Evolutionary conservation across 2,329 filamentous ascomycete genomes (phyloP).

Genomic region (Penicillium fuscoglaucum): DNA sequence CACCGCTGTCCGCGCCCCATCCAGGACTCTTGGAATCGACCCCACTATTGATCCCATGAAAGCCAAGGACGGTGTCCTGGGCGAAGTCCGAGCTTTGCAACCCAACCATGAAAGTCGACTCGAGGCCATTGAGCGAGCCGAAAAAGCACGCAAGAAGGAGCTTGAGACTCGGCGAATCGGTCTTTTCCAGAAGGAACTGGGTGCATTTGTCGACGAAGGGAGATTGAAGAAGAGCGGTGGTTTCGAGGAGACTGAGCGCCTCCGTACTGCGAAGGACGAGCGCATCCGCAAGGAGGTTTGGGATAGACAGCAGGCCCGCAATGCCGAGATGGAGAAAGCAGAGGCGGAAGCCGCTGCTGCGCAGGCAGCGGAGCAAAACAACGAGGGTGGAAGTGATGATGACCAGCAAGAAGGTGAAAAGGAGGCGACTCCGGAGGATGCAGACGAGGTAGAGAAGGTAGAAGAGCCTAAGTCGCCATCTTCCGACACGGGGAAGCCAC

Average conservation of each 20-base stretch:
- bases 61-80: slow-evolving; percentile 87
- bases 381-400: slow-evolving; percentile 2
- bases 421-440: background rate
- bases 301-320: slow-evolving; percentile 54
- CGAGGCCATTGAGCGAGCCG: slow-evolving; percentile 95
- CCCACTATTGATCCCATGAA: slow-evolving; percentile 68
- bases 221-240: slow-evolving; percentile 95
- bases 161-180: slow-evolving; percentile 71
- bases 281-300: slow-evolving; percentile 74
- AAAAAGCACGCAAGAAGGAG: slow-evolving; percentile 86
- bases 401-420: background rate
- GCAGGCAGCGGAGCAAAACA: slow-evolving; percentile 26
- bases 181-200: slow-evolving; percentile 82
- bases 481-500: background rate
- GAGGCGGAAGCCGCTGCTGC: slow-evolving; percentile 33
- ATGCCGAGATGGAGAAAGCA: slow-evolving; percentile 50
- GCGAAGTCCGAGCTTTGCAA: slow-evolving; percentile 88
- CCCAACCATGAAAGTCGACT: slow-evolving; percentile 91
- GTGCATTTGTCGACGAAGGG: slow-evolving; percentile 80
- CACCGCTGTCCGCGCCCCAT: slow-evolving; percentile 49
- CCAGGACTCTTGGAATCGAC: slow-evolving; percentile 52
- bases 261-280: slow-evolving; percentile 83
- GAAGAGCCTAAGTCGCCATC: slow-evolving; percentile 9
- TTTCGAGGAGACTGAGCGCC: slow-evolving; percentile 87
- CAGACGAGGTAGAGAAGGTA: slow-evolving; percentile 1